These are phyloP conservation scores for Solanum hybrid DNA, from an alignment of 305 asterid species.

Conservation along the genomic window DNA sequence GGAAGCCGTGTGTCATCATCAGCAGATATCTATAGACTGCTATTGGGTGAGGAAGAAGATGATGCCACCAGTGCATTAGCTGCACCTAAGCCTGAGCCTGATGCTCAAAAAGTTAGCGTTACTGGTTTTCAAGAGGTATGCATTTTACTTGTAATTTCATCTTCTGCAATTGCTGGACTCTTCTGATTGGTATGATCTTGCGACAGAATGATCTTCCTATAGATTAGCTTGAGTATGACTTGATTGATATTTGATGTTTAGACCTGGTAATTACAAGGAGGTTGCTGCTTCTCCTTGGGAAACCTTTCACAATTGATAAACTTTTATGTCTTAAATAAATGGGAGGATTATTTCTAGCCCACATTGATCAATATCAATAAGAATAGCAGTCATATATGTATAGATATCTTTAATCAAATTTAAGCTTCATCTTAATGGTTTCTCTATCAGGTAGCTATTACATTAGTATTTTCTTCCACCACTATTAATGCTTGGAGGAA, in stretches of 20 bases:
- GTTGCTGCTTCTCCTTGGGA: background rate
- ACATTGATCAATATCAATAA: background rate
- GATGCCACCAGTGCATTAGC: constrained; percentile 90
- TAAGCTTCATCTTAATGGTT: background rate
- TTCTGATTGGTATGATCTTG: background rate
- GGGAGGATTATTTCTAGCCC: background rate
- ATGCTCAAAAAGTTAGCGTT: constrained; percentile 45
- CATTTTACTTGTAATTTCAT: background rate
- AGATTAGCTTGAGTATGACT: background rate
- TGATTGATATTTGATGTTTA: background rate
- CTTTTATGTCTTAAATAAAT: background rate
- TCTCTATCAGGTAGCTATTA: background rate
- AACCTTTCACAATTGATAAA: background rate
- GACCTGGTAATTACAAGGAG: background rate
- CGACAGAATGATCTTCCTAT: background rate
- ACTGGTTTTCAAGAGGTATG: constrained; percentile 56
- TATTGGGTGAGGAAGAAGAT: constrained; percentile 93
- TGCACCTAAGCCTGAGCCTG: constrained; percentile 89
- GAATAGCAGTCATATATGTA: background rate
- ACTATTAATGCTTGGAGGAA: background rate
- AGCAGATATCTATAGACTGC: constrained; percentile 78
- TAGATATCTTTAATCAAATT: background rate
- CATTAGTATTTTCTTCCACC: background rate
- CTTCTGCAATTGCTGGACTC: background rate
- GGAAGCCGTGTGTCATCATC: constrained; percentile 71